Conservation (phyloP, 129 eudicot species). For the Flaveria trinervia region DNA sequence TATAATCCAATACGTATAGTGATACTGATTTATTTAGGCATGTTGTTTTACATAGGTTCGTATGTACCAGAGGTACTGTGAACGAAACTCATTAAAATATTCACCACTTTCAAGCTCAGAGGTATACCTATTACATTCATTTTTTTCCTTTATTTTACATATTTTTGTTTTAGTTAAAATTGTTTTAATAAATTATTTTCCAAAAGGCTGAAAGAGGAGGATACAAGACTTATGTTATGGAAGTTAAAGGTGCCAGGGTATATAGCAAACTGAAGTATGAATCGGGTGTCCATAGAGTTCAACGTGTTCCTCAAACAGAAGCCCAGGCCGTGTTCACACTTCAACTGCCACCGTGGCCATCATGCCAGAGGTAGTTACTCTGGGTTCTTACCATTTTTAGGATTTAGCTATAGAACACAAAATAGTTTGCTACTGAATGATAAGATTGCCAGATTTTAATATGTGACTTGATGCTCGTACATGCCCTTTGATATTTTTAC, state of each 20-base stretch:
- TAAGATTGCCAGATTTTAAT: background rate
- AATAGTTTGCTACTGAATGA: slow-evolving; percentile 6
- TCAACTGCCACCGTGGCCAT: slow-evolving; percentile 99
- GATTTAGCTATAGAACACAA: too few relatives aligned
- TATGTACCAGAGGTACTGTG: slow-evolving; percentile 91
- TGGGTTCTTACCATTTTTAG: too few relatives aligned
- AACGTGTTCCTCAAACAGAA: slow-evolving; percentile 99
- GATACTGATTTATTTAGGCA: background rate
- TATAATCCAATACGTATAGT: background rate
- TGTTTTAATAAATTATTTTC: slow-evolving; percentile 28
- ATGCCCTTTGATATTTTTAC: background rate
- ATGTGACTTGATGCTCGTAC: slow-evolving; percentile 5
- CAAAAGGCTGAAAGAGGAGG: slow-evolving; percentile 95
- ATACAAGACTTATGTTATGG: slow-evolving; percentile 92
- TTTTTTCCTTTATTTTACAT: background rate
- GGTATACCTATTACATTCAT: slow-evolving; percentile 44
- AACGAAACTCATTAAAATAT: slow-evolving; percentile 72
- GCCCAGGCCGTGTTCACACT: slow-evolving; percentile 99
- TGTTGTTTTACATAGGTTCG: slow-evolving; percentile 59
- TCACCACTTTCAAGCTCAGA: slow-evolving; percentile 76
- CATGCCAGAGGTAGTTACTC: slow-evolving; percentile 83
- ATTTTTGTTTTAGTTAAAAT: slow-evolving; percentile 14
- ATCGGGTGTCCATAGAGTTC: slow-evolving; percentile 99
- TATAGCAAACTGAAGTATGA: slow-evolving; percentile 97
- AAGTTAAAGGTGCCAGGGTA: slow-evolving; percentile 87